phyloP scores from a whole-genome alignment of 352 stramenopile genomes.

The Phytophthora rubi region DNA sequence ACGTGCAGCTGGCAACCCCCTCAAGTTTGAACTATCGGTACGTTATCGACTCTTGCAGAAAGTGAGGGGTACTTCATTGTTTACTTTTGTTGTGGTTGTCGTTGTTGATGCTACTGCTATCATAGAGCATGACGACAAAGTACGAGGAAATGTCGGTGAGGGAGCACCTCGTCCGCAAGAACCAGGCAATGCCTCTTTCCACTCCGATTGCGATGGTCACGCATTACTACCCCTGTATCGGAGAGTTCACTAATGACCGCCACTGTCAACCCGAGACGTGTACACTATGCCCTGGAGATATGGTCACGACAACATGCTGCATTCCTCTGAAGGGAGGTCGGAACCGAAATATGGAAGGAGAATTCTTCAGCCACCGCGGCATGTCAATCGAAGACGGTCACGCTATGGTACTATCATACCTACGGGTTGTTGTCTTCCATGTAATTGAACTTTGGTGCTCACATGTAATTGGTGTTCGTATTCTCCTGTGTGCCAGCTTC shows the following conservation, averaged over 20 bases:
- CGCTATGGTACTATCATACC: conserved; percentile 60
- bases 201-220: conserved; percentile 78
- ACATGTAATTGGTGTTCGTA: not conserved
- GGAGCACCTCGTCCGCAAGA: conserved; percentile 73
- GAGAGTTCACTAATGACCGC: conserved; percentile 55
- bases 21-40: conserved; percentile 75
- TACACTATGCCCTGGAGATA: conserved; percentile 75
- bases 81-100: not conserved
- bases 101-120: not conserved
- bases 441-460: not conserved
- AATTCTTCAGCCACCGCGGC: conserved; percentile 82
- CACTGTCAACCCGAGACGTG: conserved; percentile 71
- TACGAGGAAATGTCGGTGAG: conserved; percentile 85
- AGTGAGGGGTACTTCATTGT: not conserved
- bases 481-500: conserved; percentile 44
- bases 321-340: conserved; percentile 69
- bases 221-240: conserved; percentile 85
- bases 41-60: not conserved
- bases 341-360: conserved; percentile 86
- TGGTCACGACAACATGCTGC: conserved; percentile 83
- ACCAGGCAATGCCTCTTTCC: conserved; percentile 80
- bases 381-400: conserved; percentile 85
- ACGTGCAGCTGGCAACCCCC: conserved; percentile 56
- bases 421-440: not conserved
- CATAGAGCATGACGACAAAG: conserved; percentile 75